Conservation (phyloP, 148 eudicot genomes). For the Bassia scoparia region DNA sequence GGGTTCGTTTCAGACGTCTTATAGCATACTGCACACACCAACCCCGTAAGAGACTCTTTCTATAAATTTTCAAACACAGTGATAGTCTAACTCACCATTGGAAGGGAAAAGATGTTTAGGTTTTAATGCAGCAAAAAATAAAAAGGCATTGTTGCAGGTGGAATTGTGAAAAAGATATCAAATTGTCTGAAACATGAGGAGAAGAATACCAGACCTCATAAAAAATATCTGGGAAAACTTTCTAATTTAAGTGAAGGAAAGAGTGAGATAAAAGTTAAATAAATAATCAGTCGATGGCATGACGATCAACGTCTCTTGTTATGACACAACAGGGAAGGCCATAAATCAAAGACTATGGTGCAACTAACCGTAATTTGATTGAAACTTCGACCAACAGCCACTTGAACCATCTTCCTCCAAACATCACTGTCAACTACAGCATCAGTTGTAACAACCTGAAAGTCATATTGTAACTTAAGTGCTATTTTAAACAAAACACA, state of each 20-base stretch:
- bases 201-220: background rate
- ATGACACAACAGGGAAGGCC: background rate
- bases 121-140: background rate
- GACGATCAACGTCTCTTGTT: background rate
- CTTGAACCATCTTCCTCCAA: conserved; percentile 91
- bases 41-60: no score
- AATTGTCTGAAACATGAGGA: background rate
- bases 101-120: background rate
- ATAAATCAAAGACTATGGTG: conserved; percentile 8
- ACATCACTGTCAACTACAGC: conserved; percentile 71
- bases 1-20: no score
- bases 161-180: background rate
- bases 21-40: no score
- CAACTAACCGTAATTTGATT: conserved; percentile 91
- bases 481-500: conserved; percentile 11
- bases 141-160: background rate
- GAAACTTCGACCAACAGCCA: conserved; percentile 88
- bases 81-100: background rate
- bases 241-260: no score
- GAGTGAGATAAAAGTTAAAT: no score
- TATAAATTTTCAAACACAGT: no score
- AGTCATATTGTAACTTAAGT: conserved; percentile 11
- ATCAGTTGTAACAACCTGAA: conserved; percentile 95
- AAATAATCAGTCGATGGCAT: background rate
- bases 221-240: background rate